A percentile compares a stretch with the other conserved stretches of the same genome.
Conservation (phyloP, 108 stramenopile species). For the Nitzschia inconspicua region DNA sequence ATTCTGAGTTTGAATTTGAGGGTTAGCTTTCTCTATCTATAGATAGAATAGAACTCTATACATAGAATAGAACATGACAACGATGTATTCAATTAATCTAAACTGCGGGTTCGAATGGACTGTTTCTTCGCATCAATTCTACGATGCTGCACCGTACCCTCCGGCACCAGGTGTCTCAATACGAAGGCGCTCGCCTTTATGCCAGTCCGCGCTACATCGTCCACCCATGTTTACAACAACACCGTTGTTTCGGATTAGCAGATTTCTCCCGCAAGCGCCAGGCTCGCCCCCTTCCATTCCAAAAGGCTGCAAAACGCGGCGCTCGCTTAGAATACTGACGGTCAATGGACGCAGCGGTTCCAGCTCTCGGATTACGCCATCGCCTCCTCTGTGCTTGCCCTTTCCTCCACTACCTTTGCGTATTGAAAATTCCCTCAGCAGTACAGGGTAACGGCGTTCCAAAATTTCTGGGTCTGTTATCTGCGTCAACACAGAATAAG, state of each 20-base stretch:
- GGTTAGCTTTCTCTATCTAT: neutral
- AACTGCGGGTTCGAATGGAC: neutral
- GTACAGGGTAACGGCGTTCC: slow-evolving; percentile 92
- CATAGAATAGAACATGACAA: neutral
- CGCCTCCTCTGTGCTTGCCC: slow-evolving; percentile 89
- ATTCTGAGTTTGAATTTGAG: slow-evolving; percentile 31
- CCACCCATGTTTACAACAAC: slow-evolving; percentile 90
- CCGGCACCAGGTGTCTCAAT: slow-evolving; percentile 93
- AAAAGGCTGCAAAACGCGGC: slow-evolving; percentile 90
- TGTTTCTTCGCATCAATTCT: neutral
- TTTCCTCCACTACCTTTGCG: slow-evolving; percentile 90
- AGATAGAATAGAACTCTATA: neutral
- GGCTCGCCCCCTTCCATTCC: slow-evolving; percentile 92
- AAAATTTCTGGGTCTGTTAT: slow-evolving; percentile 99
- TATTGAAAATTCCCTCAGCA: slow-evolving; percentile 87
- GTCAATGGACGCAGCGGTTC: slow-evolving; percentile 91
- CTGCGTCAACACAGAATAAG: neutral
- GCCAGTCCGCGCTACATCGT: slow-evolving; percentile 79
- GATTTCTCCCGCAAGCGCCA: slow-evolving; percentile 84
- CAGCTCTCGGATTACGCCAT: slow-evolving; percentile 93
- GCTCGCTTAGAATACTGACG: slow-evolving; percentile 94
- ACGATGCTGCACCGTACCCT: slow-evolving; percentile 57
- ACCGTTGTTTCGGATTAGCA: slow-evolving; percentile 69
- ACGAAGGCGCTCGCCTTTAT: slow-evolving; percentile 80
- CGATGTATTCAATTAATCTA: neutral